Conservation (phyloP, 139 green algal species). For the Coelastrella sp. region DNA sequence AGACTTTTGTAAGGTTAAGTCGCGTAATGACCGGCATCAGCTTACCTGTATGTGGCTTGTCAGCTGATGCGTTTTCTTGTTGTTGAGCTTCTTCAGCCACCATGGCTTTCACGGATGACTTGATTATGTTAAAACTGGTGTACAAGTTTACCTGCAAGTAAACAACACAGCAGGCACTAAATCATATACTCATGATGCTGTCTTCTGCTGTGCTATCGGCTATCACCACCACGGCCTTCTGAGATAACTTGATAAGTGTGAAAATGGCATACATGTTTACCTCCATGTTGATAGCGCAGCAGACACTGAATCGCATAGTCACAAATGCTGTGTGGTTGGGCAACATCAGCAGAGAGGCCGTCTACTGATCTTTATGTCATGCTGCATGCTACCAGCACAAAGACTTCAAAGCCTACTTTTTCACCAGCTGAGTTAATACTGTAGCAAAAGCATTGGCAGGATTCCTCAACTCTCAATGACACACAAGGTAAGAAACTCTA, state of each 20-base stretch:
- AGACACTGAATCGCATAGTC: neutral
- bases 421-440: too few relatives aligned
- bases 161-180: neutral
- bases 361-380: too few relatives aligned
- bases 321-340: neutral
- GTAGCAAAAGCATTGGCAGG: too few relatives aligned
- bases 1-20: too few relatives aligned
- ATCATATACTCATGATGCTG: neutral
- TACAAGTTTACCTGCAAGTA: slow-evolving; percentile 48
- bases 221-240: neutral
- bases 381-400: too few relatives aligned
- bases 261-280: slow-evolving; percentile 55
- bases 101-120: slow-evolving; percentile 50
- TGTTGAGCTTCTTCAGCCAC: slow-evolving; percentile 63
- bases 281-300: neutral
- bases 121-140: slow-evolving; percentile 56
- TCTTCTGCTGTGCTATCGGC: neutral
- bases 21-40: too few relatives aligned
- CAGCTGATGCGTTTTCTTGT: neutral
- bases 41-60: neutral
- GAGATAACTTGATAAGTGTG: slow-evolving; percentile 46
- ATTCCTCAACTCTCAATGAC: too few relatives aligned
- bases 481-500: neutral
- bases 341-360: too few relatives aligned
- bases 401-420: too few relatives aligned